Evolutionary conservation across 2,329 filamentous ascomycete genomes (phyloP).

Genomic region (Magnaporthiopsis incrustans): DNA sequence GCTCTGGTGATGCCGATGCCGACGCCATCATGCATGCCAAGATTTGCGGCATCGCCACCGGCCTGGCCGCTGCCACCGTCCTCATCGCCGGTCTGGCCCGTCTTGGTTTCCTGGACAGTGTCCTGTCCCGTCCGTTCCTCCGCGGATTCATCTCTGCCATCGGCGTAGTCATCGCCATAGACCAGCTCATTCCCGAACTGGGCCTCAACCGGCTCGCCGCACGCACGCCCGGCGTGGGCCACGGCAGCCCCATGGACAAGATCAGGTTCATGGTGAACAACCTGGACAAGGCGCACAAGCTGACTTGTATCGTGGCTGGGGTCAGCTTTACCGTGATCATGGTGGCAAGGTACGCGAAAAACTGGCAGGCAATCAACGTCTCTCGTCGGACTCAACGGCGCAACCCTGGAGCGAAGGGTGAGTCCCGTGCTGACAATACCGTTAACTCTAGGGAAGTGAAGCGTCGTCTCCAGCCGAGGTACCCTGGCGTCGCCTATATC

Average conservation of each 20-base stretch:
- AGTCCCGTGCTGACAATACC: constrained; percentile 8
- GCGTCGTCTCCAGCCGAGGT: constrained; percentile 68
- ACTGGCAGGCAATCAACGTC: no score
- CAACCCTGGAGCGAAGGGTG: not conserved
- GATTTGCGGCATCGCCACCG: constrained; percentile 81
- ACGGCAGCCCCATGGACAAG: constrained; percentile 83
- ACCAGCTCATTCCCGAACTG: constrained; percentile 86
- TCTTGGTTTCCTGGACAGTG: constrained; percentile 87
- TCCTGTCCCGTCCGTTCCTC: constrained; percentile 85
- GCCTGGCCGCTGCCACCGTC: constrained; percentile 80
- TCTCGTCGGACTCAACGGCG: not conserved
- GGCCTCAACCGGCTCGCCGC: constrained; percentile 64
- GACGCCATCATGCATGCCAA: constrained; percentile 63
- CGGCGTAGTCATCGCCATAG: constrained; percentile 90
- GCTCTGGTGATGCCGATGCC: constrained; percentile 54
- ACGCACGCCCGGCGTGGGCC: constrained; percentile 53
- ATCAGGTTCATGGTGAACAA: constrained; percentile 70
- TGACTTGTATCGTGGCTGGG: constrained; percentile 70
- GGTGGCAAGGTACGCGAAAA: constrained; percentile 60
- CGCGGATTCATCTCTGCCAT: constrained; percentile 96
- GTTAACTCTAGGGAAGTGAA: constrained; percentile 62
- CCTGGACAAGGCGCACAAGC: constrained; percentile 54
- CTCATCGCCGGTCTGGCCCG: constrained; percentile 78
- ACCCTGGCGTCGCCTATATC: constrained; percentile 74
- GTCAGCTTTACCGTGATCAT: constrained; percentile 83